Percentiles rank a stretch among this genome's conserved stretches.
phyloP scores from a whole-genome alignment of 1,139 yeast species.

The Sugiyamaella xylanicola region DNA sequence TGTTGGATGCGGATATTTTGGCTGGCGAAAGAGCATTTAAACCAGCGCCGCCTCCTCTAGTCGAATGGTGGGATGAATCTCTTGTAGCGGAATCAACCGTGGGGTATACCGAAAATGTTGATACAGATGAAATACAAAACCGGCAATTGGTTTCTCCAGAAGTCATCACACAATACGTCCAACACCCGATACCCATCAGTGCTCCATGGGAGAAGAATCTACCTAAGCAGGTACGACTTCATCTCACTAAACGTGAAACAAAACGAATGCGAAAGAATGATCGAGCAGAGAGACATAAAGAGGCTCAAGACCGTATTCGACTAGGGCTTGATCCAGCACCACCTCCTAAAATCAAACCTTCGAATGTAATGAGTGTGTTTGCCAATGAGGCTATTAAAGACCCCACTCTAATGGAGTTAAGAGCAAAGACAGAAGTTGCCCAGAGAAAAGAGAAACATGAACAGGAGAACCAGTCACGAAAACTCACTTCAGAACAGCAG shows the following conservation, averaged over 20 bases:
- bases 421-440: slow-evolving; percentile 69
- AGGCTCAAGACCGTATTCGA: slow-evolving; percentile 73
- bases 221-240: slow-evolving; percentile 50
- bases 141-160: neutral
- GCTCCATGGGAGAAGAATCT: slow-evolving; percentile 58
- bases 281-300: slow-evolving; percentile 64
- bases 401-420: slow-evolving; percentile 82
- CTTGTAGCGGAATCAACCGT: slow-evolving; percentile 40
- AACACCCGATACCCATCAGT: slow-evolving; percentile 73
- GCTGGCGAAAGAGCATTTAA: slow-evolving; percentile 57
- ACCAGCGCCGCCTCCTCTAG: slow-evolving; percentile 54
- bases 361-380: slow-evolving; percentile 80
- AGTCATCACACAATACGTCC: slow-evolving; percentile 61
- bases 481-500: slow-evolving; percentile 59
- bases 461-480: slow-evolving; percentile 61
- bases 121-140: slow-evolving; percentile 48
- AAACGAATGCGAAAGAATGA: slow-evolving; percentile 74
- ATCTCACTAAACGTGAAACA: slow-evolving; percentile 74
- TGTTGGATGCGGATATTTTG: slow-evolving; percentile 49
- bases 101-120: slow-evolving; percentile 37
- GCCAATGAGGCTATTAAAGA: slow-evolving; percentile 87
- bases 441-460: slow-evolving; percentile 65
- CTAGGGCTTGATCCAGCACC: slow-evolving; percentile 88
- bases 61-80: slow-evolving; percentile 84
- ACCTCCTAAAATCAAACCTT: slow-evolving; percentile 80